Conservation (phyloP, 768 basidiomycete genomes). For the Austroboletus festivus region DNA sequence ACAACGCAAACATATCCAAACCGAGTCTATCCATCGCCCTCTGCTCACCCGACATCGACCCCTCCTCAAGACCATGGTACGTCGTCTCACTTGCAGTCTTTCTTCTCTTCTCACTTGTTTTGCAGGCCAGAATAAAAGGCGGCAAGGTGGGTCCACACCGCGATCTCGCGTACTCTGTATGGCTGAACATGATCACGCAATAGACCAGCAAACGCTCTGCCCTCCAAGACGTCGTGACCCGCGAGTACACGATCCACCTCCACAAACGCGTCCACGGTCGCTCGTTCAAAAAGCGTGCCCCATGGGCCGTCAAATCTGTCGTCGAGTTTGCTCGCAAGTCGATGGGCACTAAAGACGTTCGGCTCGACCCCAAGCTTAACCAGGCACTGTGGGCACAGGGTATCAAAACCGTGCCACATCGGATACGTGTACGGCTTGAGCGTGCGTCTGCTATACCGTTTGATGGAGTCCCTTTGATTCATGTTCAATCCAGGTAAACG, state of each 20-base stretch:
- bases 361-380: slow-evolving; percentile 95
- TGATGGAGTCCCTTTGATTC: background rate
- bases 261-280: slow-evolving; percentile 93
- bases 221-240: slow-evolving; percentile 95
- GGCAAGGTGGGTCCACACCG: slow-evolving; percentile 22
- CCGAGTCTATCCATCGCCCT: slow-evolving; percentile 20
- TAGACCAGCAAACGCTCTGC: slow-evolving; percentile 81
- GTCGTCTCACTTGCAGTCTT: slow-evolving; percentile 18
- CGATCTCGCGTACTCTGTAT: slow-evolving; percentile 26
- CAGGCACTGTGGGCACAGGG: slow-evolving; percentile 93
- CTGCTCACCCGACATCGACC: slow-evolving; percentile 54
- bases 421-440: slow-evolving; percentile 91
- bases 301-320: slow-evolving; percentile 94
- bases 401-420: slow-evolving; percentile 89
- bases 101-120: slow-evolving; percentile 9
- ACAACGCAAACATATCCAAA: slow-evolving; percentile 38
- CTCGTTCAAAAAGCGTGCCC: slow-evolving; percentile 97
- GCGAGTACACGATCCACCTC: slow-evolving; percentile 98
- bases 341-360: slow-evolving; percentile 95
- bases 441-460: slow-evolving; percentile 48
- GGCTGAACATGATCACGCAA: too few relatives aligned
- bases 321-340: slow-evolving; percentile 87
- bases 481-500: slow-evolving; percentile 68
- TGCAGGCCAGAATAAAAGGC: slow-evolving; percentile 42
- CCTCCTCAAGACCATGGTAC: slow-evolving; percentile 71